These are phyloP conservation scores for Gracilaria gracilis DNA, from an alignment of 23 red algal species.

Conservation along the genomic window DNA sequence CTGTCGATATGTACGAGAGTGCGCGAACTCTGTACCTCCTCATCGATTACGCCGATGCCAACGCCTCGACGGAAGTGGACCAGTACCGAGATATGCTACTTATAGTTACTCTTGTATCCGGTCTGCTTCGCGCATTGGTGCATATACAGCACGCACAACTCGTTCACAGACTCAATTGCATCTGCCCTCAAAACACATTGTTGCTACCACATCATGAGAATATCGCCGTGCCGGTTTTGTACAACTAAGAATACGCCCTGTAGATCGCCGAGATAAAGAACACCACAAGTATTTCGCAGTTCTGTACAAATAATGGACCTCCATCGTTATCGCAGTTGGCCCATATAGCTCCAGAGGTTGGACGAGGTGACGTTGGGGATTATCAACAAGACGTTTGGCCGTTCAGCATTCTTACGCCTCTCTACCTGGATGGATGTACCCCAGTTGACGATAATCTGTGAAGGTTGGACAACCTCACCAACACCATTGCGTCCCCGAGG, in stretches of 20 bases:
- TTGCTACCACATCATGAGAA: not conserved
- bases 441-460: conserved; percentile 47
- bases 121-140: conserved; percentile 11
- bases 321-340: conserved; percentile 25
- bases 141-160: conserved; percentile 38
- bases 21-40: conserved; percentile 47
- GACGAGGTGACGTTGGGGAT: conserved; percentile 28
- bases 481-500: conserved; percentile 40
- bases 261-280: conserved; percentile 1
- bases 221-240: not conserved
- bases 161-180: conserved; percentile 56
- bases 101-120: conserved; percentile 31
- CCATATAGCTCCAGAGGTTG: conserved; percentile 35
- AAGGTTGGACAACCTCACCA: not conserved
- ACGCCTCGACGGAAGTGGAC: conserved; percentile 28
- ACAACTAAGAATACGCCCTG: conserved; percentile 47
- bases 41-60: conserved; percentile 24
- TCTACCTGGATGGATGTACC: conserved; percentile 46
- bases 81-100: conserved; percentile 15
- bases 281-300: not conserved
- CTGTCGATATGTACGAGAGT: conserved; percentile 53
- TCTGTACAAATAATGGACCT: not conserved
- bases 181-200: conserved; percentile 43
- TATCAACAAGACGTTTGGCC: conserved; percentile 61
- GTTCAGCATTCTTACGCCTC: conserved; percentile 63